phyloP scores from a whole-genome alignment of 106 monocot genomes.

The Platanthera guangdongensis region DNA sequence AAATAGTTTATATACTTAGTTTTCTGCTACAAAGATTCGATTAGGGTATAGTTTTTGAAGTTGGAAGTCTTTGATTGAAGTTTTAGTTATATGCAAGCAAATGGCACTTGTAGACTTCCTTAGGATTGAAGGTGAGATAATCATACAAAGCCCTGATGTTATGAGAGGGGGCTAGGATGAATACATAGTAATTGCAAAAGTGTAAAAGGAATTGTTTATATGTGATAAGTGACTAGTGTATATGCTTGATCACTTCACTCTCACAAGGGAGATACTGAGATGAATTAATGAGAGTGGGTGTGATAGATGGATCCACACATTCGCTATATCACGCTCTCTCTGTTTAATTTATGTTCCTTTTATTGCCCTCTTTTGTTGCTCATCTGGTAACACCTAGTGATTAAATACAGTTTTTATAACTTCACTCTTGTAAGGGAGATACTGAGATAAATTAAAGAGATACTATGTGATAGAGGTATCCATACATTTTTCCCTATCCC shows the following conservation, averaged over 20 bases:
- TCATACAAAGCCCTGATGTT: background rate
- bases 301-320: background rate
- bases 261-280: background rate
- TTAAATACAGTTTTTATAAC: no score
- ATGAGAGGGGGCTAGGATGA: background rate
- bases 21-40: background rate
- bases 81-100: background rate
- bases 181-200: background rate
- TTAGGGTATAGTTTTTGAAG: conserved; percentile 1
- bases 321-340: background rate
- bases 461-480: no score
- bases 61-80: background rate
- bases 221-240: background rate
- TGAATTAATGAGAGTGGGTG: background rate
- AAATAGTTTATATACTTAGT: background rate
- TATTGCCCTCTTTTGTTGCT: no score
- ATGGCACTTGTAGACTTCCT: background rate
- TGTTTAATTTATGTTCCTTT: background rate
- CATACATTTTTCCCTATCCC: no score
- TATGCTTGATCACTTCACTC: background rate
- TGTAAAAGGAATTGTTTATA: background rate
- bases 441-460: no score
- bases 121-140: background rate
- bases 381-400: no score
- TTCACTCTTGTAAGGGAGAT: no score